Evolutionary conservation across 1,284 basidiomycete genomes (phyloP), one percentile per base, ranked within the genome.

Genomic region (Tilletiaria anomala): DNA sequence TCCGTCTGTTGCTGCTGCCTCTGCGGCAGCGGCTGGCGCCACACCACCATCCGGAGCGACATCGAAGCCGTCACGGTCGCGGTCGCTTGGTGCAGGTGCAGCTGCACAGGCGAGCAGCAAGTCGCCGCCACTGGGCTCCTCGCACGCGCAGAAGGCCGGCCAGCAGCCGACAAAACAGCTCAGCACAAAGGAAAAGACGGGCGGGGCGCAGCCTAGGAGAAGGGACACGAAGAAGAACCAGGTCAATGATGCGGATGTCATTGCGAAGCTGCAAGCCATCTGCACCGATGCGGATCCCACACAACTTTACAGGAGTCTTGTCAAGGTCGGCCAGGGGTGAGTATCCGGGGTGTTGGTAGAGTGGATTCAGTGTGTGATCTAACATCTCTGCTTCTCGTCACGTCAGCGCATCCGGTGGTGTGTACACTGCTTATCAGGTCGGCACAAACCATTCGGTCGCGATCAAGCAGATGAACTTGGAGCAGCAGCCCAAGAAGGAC

Each of bases 391-490:
- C 37, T 36, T 24, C 46, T 22, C 19, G 11, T 4, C 17, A 18
- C 4, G 6, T 15, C 55, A 86, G 85, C 51, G 89, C 93, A 3
- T 93, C 87, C 14, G 93, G 93, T 37, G 91, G 89, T 47, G 91
- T 99, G 1, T 99, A 93, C 70, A 94, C 91, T 4, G 89, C 91
- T 12, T 93, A 94, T 63, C 88, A 94, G 70, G 81, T 89, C 45
- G 88, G 87, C 35, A 85, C 83, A 20, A 91, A 91, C 68, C 61
- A 84, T 35, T 83, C 80, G 4, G 93, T 99, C 21, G 93, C 93
- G 21, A 97, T 99, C 76, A 99, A 97, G 71, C 91, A 97, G 71
- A 97, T 97, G 93, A 91, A 97, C 72, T 75, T 99, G 23, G 88
- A 94, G 70, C 94, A 96, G 72, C 93, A 97, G 68, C 93, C 91